These are phyloP conservation scores for Ustilago curta DNA, from an alignment of 1,284 basidiomycete species.

Conservation along the genomic window DNA sequence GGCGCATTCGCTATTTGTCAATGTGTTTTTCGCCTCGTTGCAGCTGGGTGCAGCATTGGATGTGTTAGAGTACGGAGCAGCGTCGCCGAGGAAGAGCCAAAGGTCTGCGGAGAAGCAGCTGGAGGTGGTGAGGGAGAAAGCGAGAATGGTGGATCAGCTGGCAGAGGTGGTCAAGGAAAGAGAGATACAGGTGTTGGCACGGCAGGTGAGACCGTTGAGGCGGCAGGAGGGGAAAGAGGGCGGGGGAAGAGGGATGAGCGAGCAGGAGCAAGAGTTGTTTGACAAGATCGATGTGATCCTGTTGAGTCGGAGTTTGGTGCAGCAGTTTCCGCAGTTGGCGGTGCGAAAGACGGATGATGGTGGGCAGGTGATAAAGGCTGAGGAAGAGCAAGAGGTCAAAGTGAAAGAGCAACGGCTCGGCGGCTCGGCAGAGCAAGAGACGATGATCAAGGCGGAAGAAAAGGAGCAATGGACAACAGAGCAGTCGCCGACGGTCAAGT, in stretches of 20 bases:
- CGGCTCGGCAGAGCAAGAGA: not conserved
- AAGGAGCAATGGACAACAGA: not conserved
- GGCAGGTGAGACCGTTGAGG: conserved; percentile 17
- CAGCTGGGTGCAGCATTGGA: conserved; percentile 74
- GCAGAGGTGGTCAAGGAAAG: conserved; percentile 3
- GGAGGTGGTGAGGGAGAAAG: conserved; percentile 12
- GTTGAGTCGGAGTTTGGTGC: conserved; percentile 25
- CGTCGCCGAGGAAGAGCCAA: not conserved
- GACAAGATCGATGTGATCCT: conserved; percentile 21
- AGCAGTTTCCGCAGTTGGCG: conserved; percentile 20
- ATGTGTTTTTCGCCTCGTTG: conserved; percentile 78
- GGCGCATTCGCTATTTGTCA: conserved; percentile 81
- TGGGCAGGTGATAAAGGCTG: not conserved
- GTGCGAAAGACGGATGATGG: not conserved
- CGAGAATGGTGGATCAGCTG: conserved; percentile 2
- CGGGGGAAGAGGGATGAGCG: conserved; percentile 19
- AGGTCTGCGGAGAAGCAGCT: conserved; percentile 10
- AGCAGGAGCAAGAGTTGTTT: conserved; percentile 18
- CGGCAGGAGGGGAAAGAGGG: not conserved
- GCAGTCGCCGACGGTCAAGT: too few species aligned
- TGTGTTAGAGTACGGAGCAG: conserved; percentile 39
- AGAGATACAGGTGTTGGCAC: conserved; percentile 9
- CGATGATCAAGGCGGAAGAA: not conserved
- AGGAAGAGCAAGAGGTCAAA: not conserved
- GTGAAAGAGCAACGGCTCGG: not conserved